A percentile compares a stretch with the other conserved stretches of the same genome.
These are phyloP conservation scores for Boletus subcaerulescens DNA, from an alignment of 768 basidiomycete genomes.

Conservation along the genomic window DNA sequence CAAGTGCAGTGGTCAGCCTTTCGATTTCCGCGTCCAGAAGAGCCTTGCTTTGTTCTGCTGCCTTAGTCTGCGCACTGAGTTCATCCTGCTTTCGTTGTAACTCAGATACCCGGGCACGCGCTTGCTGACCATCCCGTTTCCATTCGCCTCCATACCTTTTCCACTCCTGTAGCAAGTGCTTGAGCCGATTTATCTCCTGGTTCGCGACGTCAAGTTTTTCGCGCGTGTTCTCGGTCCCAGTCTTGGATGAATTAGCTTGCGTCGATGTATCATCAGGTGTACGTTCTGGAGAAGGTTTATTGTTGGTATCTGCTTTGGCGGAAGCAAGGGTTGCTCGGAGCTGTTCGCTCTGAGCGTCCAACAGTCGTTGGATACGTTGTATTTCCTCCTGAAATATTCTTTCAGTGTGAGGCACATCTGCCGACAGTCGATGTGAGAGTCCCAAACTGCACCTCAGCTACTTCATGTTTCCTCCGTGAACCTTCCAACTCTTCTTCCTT, in stretches of 20 bases:
- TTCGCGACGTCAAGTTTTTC: constrained; percentile 16
- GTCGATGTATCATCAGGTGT: constrained; percentile 3
- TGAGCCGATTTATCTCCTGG: constrained; percentile 19
- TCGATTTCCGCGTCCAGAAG: constrained; percentile 14
- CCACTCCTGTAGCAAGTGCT: constrained; percentile 20
- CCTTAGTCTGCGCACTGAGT: constrained; percentile 9
- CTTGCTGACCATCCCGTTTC: constrained; percentile 21
- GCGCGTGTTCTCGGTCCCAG: neutral
- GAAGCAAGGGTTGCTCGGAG: constrained; percentile 15
- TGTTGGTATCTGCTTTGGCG: constrained; percentile 1
- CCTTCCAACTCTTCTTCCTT: constrained; percentile 21
- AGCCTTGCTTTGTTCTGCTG: constrained; percentile 5
- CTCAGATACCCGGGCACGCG: constrained; percentile 10
- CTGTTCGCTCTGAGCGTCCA: constrained; percentile 19
- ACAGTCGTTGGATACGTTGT: constrained; percentile 8
- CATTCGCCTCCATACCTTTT: constrained; percentile 25
- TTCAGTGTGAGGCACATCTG: constrained; percentile 7
- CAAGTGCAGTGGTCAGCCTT: constrained; percentile 13
- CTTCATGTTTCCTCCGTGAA: constrained; percentile 11
- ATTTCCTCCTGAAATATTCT: constrained; percentile 18
- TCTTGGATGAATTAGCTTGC: neutral
- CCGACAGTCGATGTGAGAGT: neutral
- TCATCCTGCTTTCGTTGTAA: constrained; percentile 9
- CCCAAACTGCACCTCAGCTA: constrained; percentile 20
- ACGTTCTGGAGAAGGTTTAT: neutral